Conservation (phyloP, 2,329 filamentous ascomycete genomes). For the Colletotrichum limetticola region DNA sequence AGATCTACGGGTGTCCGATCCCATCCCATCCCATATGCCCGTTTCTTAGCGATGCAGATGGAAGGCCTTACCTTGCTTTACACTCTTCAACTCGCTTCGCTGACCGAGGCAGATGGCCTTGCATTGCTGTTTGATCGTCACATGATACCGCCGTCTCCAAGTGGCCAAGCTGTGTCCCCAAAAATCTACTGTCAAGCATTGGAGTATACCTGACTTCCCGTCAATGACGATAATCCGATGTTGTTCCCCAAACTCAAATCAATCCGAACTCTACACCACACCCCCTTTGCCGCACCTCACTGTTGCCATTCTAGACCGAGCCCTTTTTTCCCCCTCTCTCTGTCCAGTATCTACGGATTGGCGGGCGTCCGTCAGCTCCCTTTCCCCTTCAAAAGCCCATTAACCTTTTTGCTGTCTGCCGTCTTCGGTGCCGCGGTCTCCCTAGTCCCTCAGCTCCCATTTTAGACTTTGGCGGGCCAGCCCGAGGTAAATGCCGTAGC, state of each 20-base stretch:
- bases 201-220: constrained; percentile 16
- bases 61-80: background rate
- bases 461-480: constrained; percentile 26
- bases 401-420: background rate
- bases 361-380: background rate
- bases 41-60: background rate
- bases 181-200: background rate
- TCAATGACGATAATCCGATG: constrained; percentile 28
- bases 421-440: background rate
- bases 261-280: constrained; percentile 30
- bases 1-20: background rate
- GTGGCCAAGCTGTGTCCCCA: background rate
- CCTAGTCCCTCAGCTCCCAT: background rate
- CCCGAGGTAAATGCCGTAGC: constrained; percentile 5
- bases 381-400: background rate
- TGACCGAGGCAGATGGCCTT: background rate
- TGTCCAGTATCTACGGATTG: background rate
- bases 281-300: background rate
- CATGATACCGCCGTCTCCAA: constrained; percentile 12
- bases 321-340: background rate
- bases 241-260: constrained; percentile 19
- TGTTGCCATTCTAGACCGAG: constrained; percentile 1
- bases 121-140: constrained; percentile 20
- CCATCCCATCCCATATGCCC: background rate
- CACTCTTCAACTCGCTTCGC: background rate